Evolutionary conservation across 257 asterid species (phyloP), one percentile per base, ranked within the genome.

Genomic region (Osmanthus fragrans): DNA sequence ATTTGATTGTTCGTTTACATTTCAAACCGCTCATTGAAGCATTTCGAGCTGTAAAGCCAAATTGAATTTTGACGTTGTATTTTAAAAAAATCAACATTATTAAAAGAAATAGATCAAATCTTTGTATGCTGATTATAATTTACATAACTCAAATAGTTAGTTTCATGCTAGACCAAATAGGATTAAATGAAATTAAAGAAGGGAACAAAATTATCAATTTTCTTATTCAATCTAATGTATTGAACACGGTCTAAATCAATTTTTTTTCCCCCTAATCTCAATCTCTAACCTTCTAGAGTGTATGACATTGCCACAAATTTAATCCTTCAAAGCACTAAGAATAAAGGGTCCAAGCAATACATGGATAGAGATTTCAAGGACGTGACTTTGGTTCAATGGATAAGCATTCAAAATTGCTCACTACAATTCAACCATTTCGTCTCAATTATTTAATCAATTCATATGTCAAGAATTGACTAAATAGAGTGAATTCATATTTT

Each of bases 271-370:
- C 3, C 13, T 0, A 18, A 47, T 47, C 56, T 47, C 56, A 47
- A 47, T 47, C n/a, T 40, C 47, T 16, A 4, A 2, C 18, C 51
- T 12, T 47, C 1, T 15, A 4, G 8, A 1, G 21, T 1, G 56
- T 47, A 21, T 58, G 30, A 7, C 29, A 23, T 58, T 58, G 12
- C 66, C 36, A 12, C 27, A 63, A 63, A 25, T 63, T 23, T 25
- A 21, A 63, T 9, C 36, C 69, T 63, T 63, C 11, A 63, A 63
- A 63, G 69, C 36, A 63, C 69, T 12, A 25, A 63, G 36, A 63
- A 63, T 63, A 63, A 63, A 27, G 69, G 36, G 69, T 27, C 69
- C 69, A 63, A 63, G 34, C 33, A 63, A 27, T 27, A 63, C 69
- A 25, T 63, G 36, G 34, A 63, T 63, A 63, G 27, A 25, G 69